phyloP scores from a whole-genome alignment of 129 eudicot species.

The Oenanthe sinensis region DNA sequence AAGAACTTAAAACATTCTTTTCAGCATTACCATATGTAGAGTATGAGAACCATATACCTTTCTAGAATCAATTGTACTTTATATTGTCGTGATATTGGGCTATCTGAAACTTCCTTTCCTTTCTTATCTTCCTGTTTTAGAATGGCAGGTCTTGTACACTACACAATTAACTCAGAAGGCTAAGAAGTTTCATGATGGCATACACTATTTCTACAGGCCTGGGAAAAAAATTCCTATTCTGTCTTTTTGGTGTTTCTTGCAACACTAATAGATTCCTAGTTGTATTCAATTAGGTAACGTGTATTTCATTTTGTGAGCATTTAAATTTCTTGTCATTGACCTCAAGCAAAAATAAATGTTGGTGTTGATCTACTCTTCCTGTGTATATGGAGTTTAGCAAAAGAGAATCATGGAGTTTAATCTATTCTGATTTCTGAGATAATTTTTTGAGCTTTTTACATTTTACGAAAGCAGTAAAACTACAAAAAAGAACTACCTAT shows the following conservation, averaged over 20 bases:
- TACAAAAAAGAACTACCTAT: not conserved
- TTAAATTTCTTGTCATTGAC: no score
- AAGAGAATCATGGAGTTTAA: not conserved
- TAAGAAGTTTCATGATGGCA: conserved; percentile 86
- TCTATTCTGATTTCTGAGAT: not conserved
- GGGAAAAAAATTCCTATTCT: not conserved
- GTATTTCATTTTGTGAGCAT: not conserved
- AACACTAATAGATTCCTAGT: not conserved
- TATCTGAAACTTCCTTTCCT: not conserved
- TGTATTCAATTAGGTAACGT: not conserved
- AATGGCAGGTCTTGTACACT: conserved; percentile 90
- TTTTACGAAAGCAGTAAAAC: not conserved
- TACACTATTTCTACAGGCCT: conserved; percentile 7
- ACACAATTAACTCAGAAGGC: conserved; percentile 80
- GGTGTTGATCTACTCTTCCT: not conserved
- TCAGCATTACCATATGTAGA: not conserved
- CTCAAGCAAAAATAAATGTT: not conserved
- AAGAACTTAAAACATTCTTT: not conserved
- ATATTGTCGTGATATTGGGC: not conserved
- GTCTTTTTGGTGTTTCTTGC: not conserved
- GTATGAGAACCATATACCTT: conserved; percentile 4
- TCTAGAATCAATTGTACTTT: conserved; percentile 5
- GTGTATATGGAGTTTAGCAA: not conserved
- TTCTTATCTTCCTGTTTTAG: conserved; percentile 18
- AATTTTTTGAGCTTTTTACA: not conserved